Base-by-base conservation (phyloP, 441 rosid species). In the Sinapis alba region DNA sequence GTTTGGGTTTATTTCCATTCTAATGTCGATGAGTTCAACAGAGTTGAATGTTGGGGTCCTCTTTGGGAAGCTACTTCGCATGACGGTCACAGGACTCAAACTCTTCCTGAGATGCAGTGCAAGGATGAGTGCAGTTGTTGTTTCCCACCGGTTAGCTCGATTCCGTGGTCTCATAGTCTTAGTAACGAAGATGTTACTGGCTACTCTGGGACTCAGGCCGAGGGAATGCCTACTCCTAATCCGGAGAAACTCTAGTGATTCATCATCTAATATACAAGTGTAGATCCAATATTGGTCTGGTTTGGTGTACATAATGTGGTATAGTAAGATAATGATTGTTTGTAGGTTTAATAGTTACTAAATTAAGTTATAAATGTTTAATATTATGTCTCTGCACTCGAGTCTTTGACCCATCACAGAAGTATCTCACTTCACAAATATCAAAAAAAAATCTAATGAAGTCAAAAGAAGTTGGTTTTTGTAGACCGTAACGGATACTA, bases 1-100 rank as follows among this genome's bases (percentile, higher is more conserved):
- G 99, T 92, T 5, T 95, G 97, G 92, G 97, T 90, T 61, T 92
- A 92, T 64, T 94, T 92, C 73, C 98, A 94, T 61, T 94, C 99
- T 7, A 94, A 86, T 80, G 78, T 85, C n/a, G 80, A 85, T 19
- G 94, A 94, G 79, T 94, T 83, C 92, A 92, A 88, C 82, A 88
- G 56, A 68, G 87, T 82, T 1, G 93, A 94, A 73, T 92, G 98
- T 68, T 92, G 98, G 99, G 98, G 98, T 2, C 91, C 92, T 6
- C 85, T 94, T 19, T 83, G 78, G 78, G 86, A 82, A 19, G 90
- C 97, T 1, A 81, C 75, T 7, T 84, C 80, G 0, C 83, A 83
- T 19, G 15, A 74, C n/a, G 70, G 45, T 26, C 21, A 72, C 7
- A 65, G n/a, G 58, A 66, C 54, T 18, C 82, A 75, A 68, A 9